Conservation (phyloP, 805 yeast genomes). For the Kazachstania kunashirensis region DNA sequence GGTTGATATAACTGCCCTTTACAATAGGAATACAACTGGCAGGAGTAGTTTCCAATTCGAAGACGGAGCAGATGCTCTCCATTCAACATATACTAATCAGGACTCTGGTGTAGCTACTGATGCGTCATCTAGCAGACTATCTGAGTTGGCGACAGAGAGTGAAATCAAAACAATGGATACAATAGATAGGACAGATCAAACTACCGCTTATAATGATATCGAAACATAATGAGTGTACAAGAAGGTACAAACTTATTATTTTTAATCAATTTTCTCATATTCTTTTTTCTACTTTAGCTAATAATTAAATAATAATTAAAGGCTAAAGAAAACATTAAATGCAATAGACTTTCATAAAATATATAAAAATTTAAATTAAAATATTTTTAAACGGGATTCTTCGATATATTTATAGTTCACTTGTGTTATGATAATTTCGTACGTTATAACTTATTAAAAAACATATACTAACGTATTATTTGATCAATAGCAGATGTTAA, state of each 20-base stretch:
- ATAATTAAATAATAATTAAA: too few relatives aligned
- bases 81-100: not conserved
- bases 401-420: too few relatives aligned
- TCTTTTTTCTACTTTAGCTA: too few relatives aligned
- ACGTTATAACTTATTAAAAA: not conserved
- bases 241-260: too few relatives aligned
- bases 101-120: not conserved
- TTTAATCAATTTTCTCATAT: too few relatives aligned
- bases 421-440: too few relatives aligned
- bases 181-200: not conserved
- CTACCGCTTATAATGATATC: too few relatives aligned
- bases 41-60: conserved; percentile 22
- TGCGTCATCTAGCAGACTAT: not conserved
- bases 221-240: too few relatives aligned
- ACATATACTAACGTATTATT: conserved; percentile 8
- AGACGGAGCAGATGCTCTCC: not conserved
- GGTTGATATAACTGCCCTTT: conserved; percentile 33
- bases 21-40: conserved; percentile 19
- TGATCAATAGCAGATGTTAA: conserved; percentile 22
- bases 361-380: too few relatives aligned
- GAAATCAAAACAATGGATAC: conserved; percentile 1
- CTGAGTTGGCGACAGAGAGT: not conserved
- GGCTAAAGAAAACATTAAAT: too few relatives aligned
- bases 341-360: not conserved
- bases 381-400: too few relatives aligned